phyloP scores from a whole-genome alignment of 2,329 filamentous ascomycete genomes.

The Rhynchosporium agropyri region DNA sequence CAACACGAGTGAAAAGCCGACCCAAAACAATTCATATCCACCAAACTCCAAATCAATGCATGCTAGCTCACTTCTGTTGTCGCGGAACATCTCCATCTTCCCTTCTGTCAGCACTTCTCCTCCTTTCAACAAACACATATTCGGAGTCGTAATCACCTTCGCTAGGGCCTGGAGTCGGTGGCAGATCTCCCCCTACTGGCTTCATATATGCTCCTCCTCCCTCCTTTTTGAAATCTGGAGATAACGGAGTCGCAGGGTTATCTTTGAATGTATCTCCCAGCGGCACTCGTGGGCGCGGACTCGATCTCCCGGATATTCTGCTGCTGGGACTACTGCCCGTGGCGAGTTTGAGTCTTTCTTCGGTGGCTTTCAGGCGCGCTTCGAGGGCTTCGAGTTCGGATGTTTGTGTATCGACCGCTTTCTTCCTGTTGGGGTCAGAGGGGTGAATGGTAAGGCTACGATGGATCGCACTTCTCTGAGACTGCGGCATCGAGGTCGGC shows the following conservation, averaged over 20 bases:
- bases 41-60: constrained; percentile 26
- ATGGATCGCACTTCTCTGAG: constrained; percentile 68
- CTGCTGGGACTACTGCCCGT: constrained; percentile 19
- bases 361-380: constrained; percentile 80
- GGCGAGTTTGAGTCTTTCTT: constrained; percentile 66
- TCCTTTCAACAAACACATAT: constrained; percentile 35
- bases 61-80: constrained; percentile 19
- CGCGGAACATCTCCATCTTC: constrained; percentile 35
- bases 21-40: constrained; percentile 19
- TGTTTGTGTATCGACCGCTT: constrained; percentile 71
- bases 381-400: constrained; percentile 86
- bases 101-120: constrained; percentile 34
- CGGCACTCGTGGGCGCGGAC: constrained; percentile 32
- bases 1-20: constrained; percentile 25
- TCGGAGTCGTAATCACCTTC: constrained; percentile 42
- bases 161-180: constrained; percentile 43
- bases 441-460: background rate
- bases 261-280: constrained; percentile 34
- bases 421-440: constrained; percentile 61
- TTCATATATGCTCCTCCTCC: constrained; percentile 19
- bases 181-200: constrained; percentile 33
- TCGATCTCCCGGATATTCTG: constrained; percentile 27
- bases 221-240: constrained; percentile 24
- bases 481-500: constrained; percentile 75
- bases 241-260: constrained; percentile 30